A percentile compares a stretch with the other conserved stretches of the same genome.
phyloP scores from a whole-genome alignment of 805 yeast genomes.

The Barnettozyma salicaria region DNA sequence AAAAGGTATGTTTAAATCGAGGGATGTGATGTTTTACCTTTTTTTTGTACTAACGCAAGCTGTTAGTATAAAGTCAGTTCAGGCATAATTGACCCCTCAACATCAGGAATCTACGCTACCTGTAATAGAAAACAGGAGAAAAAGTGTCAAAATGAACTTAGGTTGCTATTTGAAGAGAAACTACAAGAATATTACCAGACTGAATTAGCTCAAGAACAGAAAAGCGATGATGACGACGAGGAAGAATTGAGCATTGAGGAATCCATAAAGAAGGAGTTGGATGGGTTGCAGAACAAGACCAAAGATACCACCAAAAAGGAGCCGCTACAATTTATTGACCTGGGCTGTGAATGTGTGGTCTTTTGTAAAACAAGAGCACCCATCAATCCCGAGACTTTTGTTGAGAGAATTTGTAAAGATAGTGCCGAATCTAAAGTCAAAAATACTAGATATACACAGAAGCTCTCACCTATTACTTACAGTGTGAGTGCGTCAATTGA shows the following conservation, averaged over 20 bases:
- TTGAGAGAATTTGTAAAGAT: slow-evolving; percentile 56
- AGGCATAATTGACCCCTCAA: slow-evolving; percentile 71
- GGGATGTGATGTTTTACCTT: neutral
- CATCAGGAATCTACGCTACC: slow-evolving; percentile 84
- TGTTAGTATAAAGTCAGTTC: slow-evolving; percentile 36
- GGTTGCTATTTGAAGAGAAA: slow-evolving; percentile 50
- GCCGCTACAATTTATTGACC: slow-evolving; percentile 50
- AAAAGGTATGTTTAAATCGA: slow-evolving; percentile 14
- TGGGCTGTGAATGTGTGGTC: slow-evolving; percentile 78
- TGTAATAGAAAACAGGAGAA: slow-evolving; percentile 78
- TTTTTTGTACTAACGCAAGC: neutral
- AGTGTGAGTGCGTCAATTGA: slow-evolving; percentile 70
- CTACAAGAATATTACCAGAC: slow-evolving; percentile 40
- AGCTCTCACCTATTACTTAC: slow-evolving; percentile 70
- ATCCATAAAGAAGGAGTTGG: slow-evolving; percentile 64
- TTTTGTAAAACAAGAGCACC: slow-evolving; percentile 80
- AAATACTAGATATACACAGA: slow-evolving; percentile 67
- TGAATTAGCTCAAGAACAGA: slow-evolving; percentile 20
- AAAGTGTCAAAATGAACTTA: slow-evolving; percentile 69
- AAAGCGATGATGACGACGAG: slow-evolving; percentile 26
- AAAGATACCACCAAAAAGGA: slow-evolving; percentile 38
- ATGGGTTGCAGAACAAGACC: slow-evolving; percentile 37
- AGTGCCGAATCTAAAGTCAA: slow-evolving; percentile 45
- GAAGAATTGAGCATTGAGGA: slow-evolving; percentile 65
- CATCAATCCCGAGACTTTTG: slow-evolving; percentile 69